Conservation (phyloP, 176 grass and related monocot genomes). For the Triticum monococcum region DNA sequence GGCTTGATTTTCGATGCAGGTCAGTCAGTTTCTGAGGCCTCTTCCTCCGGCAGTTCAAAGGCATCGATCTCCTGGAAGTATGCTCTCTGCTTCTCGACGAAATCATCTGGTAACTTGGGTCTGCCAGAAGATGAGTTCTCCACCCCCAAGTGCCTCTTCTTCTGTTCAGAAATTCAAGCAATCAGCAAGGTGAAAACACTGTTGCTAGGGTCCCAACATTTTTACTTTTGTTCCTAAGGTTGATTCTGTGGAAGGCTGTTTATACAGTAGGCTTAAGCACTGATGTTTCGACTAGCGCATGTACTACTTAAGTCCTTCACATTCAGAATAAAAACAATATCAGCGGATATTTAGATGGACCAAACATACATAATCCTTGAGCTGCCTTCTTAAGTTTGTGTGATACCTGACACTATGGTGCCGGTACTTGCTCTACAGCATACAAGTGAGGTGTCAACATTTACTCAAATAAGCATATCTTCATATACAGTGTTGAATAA, state of each 20-base stretch:
- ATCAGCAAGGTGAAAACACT: not conserved
- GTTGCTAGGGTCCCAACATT: not conserved
- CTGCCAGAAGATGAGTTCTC: not conserved
- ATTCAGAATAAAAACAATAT: not conserved
- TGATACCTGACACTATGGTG: not conserved
- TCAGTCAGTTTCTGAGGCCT: conserved; percentile 41
- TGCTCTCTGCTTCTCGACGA: conserved; percentile 23
- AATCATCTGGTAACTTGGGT: conserved; percentile 16
- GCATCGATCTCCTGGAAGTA: conserved; percentile 61
- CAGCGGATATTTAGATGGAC: not conserved
- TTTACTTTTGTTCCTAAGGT: not conserved
- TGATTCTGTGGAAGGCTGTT: not conserved
- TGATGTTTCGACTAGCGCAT: not conserved
- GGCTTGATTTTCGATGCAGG: conserved; percentile 23
- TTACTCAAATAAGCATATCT: not conserved
- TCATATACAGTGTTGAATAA: not conserved
- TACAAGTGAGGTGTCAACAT: not conserved
- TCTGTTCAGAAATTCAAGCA: conserved; percentile 29
- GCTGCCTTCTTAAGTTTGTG: not conserved
- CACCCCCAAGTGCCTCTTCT: not conserved
- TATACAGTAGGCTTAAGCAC: not conserved
- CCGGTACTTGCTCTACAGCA: not conserved
- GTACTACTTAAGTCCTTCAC: not conserved
- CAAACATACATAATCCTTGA: not conserved
- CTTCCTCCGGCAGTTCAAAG: conserved; percentile 51